Percentiles rank a stretch among this genome's conserved stretches.
phyloP scores from a whole-genome alignment of 176 grass and related monocot genomes.

The bread wheat (Triticum aestivum) region DNA sequence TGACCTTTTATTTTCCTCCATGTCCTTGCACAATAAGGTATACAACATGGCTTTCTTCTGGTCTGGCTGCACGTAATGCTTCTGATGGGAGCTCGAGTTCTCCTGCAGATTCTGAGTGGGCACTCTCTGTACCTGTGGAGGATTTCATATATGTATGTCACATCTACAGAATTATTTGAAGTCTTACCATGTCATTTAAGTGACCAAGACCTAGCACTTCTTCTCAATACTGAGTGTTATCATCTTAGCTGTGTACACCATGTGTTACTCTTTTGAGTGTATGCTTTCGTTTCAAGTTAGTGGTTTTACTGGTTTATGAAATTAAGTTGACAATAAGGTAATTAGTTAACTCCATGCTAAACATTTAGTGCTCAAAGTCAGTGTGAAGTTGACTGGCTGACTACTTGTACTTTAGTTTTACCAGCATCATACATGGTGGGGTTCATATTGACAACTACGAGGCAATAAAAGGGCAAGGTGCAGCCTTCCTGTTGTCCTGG shows the following conservation, averaged over 20 bases:
- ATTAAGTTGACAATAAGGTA: conserved; percentile 3
- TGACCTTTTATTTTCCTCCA: conserved; percentile 9
- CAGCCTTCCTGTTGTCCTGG: neutral
- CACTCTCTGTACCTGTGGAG: conserved; percentile 69
- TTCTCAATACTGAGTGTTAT: neutral
- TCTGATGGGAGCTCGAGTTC: conserved; percentile 50
- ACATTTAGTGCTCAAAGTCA: neutral
- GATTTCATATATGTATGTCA: conserved; percentile 92
- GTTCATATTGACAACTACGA: neutral
- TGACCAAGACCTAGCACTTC: neutral
- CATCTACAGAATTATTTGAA: conserved; percentile 13
- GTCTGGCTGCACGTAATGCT: conserved; percentile 59
- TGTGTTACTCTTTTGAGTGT: neutral
- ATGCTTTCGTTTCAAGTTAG: conserved; percentile 13
- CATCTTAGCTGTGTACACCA: neutral
- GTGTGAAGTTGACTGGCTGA: neutral
- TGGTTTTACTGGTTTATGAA: neutral
- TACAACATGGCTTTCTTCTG: conserved; percentile 89
- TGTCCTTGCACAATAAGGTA: conserved; percentile 59
- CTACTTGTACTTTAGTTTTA: neutral
- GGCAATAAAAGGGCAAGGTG: neutral
- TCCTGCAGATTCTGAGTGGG: conserved; percentile 66
- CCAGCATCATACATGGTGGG: neutral
- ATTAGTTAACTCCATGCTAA: neutral
- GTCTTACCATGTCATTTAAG: conserved; percentile 1